phyloP scores from a whole-genome alignment of 1,284 basidiomycete species.

The Thelephora terrestris region DNA sequence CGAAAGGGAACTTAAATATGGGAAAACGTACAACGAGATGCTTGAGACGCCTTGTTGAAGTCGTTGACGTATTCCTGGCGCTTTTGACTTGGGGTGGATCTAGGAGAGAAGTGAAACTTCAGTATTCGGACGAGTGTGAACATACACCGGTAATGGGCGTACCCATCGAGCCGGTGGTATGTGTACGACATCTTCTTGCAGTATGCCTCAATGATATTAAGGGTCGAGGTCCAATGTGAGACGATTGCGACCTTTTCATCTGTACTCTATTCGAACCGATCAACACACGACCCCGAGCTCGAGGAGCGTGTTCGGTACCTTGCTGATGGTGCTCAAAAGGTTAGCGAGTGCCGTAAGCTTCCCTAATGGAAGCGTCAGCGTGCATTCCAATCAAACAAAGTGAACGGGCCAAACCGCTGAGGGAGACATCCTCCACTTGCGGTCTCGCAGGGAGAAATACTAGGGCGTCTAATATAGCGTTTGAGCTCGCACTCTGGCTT shows the following conservation, averaged over 20 bases:
- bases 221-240: slow-evolving; percentile 84
- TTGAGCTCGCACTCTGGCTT: slow-evolving; percentile 29
- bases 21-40: slow-evolving; percentile 47
- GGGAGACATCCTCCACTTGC: slow-evolving; percentile 56
- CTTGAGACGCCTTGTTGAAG: slow-evolving; percentile 71
- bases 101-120: slow-evolving; percentile 18
- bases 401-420: slow-evolving; percentile 49
- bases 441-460: slow-evolving; percentile 55
- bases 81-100: slow-evolving; percentile 71
- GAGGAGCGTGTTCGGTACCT: slow-evolving; percentile 29
- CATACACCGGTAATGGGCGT: slow-evolving; percentile 1
- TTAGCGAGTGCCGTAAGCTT: slow-evolving; percentile 74
- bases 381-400: neutral
- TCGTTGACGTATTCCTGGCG: slow-evolving; percentile 76
- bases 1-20: neutral
- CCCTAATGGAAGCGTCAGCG: slow-evolving; percentile 34
- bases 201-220: slow-evolving; percentile 85
- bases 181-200: slow-evolving; percentile 73
- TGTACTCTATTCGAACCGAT: slow-evolving; percentile 37
- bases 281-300: neutral
- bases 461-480: slow-evolving; percentile 53
- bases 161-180: slow-evolving; percentile 87
- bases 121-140: slow-evolving; percentile 4
- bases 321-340: slow-evolving; percentile 57
- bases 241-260: slow-evolving; percentile 92